Conservation (phyloP, 805 yeast genomes). For the Suhomyces xylopsoci region DNA sequence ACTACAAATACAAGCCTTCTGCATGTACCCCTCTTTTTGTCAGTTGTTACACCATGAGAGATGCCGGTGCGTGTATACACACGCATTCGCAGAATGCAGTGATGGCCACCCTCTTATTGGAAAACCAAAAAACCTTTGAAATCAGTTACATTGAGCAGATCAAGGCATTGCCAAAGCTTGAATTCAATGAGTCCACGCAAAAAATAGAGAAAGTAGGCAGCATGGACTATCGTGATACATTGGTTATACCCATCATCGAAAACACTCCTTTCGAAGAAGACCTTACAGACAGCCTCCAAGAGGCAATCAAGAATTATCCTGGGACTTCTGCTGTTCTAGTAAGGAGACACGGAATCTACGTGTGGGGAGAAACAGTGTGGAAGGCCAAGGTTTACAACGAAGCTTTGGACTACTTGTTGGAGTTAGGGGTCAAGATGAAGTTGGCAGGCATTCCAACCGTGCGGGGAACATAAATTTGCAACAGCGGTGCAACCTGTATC, state of each 20-base stretch:
- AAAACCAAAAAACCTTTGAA: conserved; percentile 59
- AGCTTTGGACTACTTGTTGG: conserved; percentile 86
- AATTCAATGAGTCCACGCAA: conserved; percentile 24
- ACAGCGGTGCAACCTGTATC: background rate
- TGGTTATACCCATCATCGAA: conserved; percentile 86
- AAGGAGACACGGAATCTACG: conserved; percentile 89
- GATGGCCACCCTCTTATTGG: conserved; percentile 66
- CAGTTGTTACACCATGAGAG: conserved; percentile 62
- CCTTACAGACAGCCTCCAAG: conserved; percentile 60
- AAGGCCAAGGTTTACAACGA: conserved; percentile 92
- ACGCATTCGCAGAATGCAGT: conserved; percentile 92
- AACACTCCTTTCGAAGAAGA: conserved; percentile 89
- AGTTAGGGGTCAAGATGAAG: conserved; percentile 80
- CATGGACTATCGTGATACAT: conserved; percentile 66
- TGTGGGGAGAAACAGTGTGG: conserved; percentile 94
- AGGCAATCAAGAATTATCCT: conserved; percentile 69
- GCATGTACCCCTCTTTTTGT: conserved; percentile 90
- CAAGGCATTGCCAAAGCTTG: conserved; percentile 75
- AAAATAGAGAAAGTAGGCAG: conserved; percentile 61
- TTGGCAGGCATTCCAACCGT: conserved; percentile 54
- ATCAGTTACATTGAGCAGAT: conserved; percentile 87
- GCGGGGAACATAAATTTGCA: background rate
- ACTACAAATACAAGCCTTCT: conserved; percentile 68
- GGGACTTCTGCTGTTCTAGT: conserved; percentile 82
- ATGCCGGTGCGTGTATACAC: conserved; percentile 91